Evolutionary conservation across 345 rosid species (phyloP).

Genomic region (Barbarea vulgaris): DNA sequence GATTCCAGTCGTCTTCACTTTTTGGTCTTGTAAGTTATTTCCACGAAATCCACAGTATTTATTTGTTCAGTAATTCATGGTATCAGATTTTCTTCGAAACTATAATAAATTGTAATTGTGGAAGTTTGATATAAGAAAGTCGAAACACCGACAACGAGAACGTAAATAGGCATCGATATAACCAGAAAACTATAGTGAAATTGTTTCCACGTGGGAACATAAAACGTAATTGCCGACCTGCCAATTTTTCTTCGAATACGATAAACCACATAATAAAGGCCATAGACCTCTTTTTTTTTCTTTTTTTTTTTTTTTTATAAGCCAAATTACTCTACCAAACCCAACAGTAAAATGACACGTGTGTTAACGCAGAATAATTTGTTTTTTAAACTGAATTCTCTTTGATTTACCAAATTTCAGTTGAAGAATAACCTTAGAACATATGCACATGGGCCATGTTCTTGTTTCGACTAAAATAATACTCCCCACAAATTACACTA

Average conservation of each 20-base stretch:
- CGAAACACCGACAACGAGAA: constrained; percentile 24
- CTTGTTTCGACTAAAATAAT: constrained; percentile 23
- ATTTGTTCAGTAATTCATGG: not conserved
- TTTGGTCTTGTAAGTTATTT: not conserved
- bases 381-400: not conserved
- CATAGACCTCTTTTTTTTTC: no score
- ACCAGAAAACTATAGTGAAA: constrained; percentile 2
- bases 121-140: not conserved
- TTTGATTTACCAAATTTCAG: not conserved
- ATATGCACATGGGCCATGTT: constrained; percentile 40
- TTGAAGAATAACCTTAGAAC: constrained; percentile 18
- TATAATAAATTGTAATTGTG: not conserved
- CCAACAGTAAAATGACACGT: constrained; percentile 18
- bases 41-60: not conserved
- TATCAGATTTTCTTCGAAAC: not conserved
- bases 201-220: constrained; percentile 31
- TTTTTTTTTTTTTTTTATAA: not conserved
- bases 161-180: not conserved
- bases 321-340: constrained; percentile 2
- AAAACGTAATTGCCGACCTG: constrained; percentile 29
- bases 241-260: constrained; percentile 21
- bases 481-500: not conserved
- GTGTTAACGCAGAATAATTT: not conserved
- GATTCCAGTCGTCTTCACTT: not conserved
- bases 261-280: not conserved